These are phyloP conservation scores for Neckera pumila DNA, from an alignment of 225 moss, liverwort and hornwort genomes.

Conservation along the genomic window DNA sequence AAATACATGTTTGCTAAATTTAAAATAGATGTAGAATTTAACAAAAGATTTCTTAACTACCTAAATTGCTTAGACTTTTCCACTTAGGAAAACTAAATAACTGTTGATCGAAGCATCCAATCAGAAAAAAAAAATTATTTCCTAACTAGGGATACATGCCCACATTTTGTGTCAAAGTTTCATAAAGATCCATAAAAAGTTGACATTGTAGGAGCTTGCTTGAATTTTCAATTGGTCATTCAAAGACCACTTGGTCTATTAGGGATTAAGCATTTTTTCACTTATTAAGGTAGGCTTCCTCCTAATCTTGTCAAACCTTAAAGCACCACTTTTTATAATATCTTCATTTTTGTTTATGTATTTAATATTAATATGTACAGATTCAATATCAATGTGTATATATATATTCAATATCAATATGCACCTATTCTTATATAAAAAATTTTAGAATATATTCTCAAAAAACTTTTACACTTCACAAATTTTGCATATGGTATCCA, in stretches of 20 bases:
- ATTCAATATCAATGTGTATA: no score
- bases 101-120: neutral
- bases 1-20: no score
- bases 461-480: no score
- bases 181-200: neutral
- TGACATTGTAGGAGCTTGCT: neutral
- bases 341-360: no score
- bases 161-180: neutral
- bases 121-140: neutral
- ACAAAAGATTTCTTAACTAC: neutral
- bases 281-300: neutral
- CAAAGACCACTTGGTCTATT: neutral
- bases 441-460: no score
- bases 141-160: neutral
- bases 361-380: no score
- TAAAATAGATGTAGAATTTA: neutral
- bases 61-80: neutral
- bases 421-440: no score
- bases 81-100: neutral
- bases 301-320: no score
- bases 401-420: no score
- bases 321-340: no score
- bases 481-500: no score
- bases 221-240: neutral
- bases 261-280: neutral